Conservation (phyloP, 768 basidiomycete genomes). For the Tulasnella calospora region DNA sequence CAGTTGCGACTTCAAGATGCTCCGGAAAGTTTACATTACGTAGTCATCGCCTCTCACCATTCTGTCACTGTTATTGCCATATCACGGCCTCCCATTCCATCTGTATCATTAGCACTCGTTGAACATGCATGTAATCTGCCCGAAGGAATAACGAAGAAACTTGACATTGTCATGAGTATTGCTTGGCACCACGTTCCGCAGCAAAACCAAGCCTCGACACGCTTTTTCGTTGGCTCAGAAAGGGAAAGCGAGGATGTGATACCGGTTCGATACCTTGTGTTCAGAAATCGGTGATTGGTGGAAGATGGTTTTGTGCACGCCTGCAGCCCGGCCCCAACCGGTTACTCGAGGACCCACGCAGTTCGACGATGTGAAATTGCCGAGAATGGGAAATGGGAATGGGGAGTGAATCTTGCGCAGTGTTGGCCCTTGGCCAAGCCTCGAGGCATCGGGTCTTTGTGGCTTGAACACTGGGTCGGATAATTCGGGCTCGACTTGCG, state of each 20-base stretch:
- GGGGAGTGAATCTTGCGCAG: too few species aligned
- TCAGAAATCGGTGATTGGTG: too few species aligned
- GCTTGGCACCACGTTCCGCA: neutral
- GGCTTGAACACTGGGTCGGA: too few species aligned
- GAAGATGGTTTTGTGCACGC: too few species aligned
- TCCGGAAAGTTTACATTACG: slow-evolving; percentile 89
- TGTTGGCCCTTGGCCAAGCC: too few species aligned
- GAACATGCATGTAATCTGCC: neutral
- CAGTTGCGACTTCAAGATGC: slow-evolving; percentile 55
- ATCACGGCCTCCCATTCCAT: neutral
- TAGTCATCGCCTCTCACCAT: slow-evolving; percentile 34
- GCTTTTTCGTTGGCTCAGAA: neutral
- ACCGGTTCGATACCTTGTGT: too few species aligned
- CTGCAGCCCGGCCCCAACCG: too few species aligned
- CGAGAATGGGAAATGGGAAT: too few species aligned
- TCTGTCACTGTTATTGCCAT: neutral
- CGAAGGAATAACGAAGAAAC: neutral
- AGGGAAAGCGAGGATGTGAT: neutral
- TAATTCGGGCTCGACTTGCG: too few species aligned
- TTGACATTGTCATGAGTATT: neutral
- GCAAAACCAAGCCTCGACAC: neutral
- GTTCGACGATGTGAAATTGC: too few species aligned
- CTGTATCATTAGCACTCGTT: neutral
- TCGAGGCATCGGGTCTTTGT: too few species aligned
- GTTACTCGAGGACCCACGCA: too few species aligned